A percentile compares a stretch with the other conserved stretches of the same genome.
These are phyloP conservation scores for Naegleria lovaniensis DNA, from an alignment of 208 protist species.

Conservation along the genomic window DNA sequence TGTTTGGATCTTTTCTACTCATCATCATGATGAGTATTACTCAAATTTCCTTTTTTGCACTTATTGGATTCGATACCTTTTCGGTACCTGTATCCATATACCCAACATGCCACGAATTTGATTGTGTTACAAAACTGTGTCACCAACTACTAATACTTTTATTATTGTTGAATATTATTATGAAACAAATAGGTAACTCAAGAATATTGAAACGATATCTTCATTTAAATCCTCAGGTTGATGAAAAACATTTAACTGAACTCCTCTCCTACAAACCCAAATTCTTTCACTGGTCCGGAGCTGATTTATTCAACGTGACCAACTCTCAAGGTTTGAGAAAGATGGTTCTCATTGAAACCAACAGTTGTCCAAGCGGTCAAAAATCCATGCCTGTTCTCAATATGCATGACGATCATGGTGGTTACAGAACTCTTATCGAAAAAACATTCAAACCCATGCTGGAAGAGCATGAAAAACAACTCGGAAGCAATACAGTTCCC, in stretches of 20 bases:
- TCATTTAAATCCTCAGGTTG: slow-evolving; percentile 47
- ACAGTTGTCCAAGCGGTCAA: slow-evolving; percentile 55
- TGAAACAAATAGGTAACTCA: slow-evolving; percentile 44
- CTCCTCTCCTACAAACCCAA: slow-evolving; percentile 47
- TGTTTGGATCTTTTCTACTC: no score
- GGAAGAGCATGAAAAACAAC: slow-evolving; percentile 9
- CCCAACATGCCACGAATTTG: no score
- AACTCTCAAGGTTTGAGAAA: slow-evolving; percentile 43
- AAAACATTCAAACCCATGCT: slow-evolving; percentile 37
- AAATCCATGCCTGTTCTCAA: slow-evolving; percentile 48
- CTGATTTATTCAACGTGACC: slow-evolving; percentile 49
- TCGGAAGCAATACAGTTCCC: not conserved
- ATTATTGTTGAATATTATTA: not conserved
- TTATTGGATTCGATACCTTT: slow-evolving; percentile 40
- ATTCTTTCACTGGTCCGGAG: slow-evolving; percentile 50
- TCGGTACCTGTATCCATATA: no score
- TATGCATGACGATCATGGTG: slow-evolving; percentile 43
- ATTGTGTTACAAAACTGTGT: no score
- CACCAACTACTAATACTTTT: no score
- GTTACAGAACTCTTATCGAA: slow-evolving; percentile 42
- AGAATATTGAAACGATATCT: slow-evolving; percentile 46
- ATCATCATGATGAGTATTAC: no score
- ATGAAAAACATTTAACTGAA: slow-evolving; percentile 35
- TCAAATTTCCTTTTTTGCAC: not conserved
- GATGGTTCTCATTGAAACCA: slow-evolving; percentile 62